Conservation (phyloP, 805 yeast genomes). For the Starmerella floricola region DNA sequence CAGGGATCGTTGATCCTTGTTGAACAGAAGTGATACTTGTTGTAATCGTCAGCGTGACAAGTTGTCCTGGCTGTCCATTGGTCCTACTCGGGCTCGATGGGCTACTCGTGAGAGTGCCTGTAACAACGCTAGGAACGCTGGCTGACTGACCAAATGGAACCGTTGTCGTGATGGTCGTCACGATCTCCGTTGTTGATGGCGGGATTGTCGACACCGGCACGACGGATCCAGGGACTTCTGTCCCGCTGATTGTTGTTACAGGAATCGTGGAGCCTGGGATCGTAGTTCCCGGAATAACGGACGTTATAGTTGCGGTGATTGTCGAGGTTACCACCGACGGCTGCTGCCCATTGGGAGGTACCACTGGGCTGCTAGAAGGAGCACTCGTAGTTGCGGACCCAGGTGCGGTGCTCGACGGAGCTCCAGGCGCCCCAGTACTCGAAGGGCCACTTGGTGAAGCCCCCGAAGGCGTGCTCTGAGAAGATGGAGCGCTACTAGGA, state of each 20-base stretch:
- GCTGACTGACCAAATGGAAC: not conserved
- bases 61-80: too few species aligned
- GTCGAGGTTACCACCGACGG: conserved; percentile 15
- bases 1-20: conserved; percentile 22
- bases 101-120: too few species aligned
- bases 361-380: too few species aligned
- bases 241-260: conserved; percentile 5
- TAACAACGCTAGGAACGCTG: too few species aligned
- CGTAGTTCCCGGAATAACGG: conserved; percentile 19
- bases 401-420: too few species aligned
- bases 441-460: too few species aligned
- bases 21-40: conserved; percentile 9
- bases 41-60: conserved; percentile 8
- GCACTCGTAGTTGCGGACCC: too few species aligned
- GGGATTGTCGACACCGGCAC: conserved; percentile 16
- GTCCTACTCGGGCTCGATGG: too few species aligned
- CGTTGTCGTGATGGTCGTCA: conserved; percentile 10
- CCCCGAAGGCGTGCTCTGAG: not conserved
- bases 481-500: not conserved
- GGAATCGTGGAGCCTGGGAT: conserved; percentile 17
- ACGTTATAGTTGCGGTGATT: conserved; percentile 10
- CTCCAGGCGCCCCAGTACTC: too few species aligned
- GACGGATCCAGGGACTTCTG: conserved; percentile 19
- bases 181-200: conserved; percentile 13
- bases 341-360: not conserved